A percentile compares a stretch with the other conserved stretches of the same genome.
phyloP scores from a whole-genome alignment of 345 rosid species.

The Syzygium jambos region DNA sequence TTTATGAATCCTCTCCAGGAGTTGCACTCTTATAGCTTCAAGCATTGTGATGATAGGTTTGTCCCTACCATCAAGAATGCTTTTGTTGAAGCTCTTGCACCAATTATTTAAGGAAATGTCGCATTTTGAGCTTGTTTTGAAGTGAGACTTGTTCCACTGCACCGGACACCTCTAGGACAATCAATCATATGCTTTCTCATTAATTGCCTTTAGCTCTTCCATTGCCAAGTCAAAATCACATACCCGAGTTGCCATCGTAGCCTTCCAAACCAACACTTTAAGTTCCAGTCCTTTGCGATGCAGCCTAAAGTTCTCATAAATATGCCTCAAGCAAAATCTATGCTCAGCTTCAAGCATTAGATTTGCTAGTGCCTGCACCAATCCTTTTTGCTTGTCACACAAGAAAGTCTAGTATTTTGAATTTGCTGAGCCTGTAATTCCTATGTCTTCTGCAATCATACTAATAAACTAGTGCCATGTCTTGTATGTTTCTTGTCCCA shows the following conservation, averaged over 20 bases:
- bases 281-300: neutral
- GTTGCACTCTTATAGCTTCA: neutral
- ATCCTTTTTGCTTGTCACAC: neutral
- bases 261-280: neutral
- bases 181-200: neutral
- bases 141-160: neutral
- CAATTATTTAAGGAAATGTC: neutral
- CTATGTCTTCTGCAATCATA: neutral
- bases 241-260: fast-evolving
- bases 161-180: neutral
- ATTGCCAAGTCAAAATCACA: neutral
- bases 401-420: neutral
- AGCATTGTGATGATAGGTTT: neutral
- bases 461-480: neutral
- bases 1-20: neutral
- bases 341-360: neutral
- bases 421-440: neutral
- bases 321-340: neutral
- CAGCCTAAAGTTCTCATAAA: neutral
- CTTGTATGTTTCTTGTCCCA: neutral
- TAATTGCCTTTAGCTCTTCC: neutral
- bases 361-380: neutral
- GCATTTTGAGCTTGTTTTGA: neutral
- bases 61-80: neutral
- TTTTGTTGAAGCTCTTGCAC: neutral